Percentiles rank a stretch among this genome's conserved stretches.
phyloP scores from a whole-genome alignment of 108 stramenopile species.

The Pseudonitzschia delicatissima region DNA sequence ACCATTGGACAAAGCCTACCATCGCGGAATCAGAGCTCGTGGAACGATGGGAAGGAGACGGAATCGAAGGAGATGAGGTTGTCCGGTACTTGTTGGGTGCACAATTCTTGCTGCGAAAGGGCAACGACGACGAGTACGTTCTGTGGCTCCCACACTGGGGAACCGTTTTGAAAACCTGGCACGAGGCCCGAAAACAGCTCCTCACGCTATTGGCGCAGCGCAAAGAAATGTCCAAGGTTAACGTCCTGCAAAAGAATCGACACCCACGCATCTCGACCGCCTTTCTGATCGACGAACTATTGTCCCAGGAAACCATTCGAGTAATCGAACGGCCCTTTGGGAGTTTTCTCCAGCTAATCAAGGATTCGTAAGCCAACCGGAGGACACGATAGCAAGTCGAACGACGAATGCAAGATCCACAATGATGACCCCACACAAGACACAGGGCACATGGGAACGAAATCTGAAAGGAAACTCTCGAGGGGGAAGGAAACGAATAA shows the following conservation, averaged over 20 bases:
- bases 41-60: conserved; percentile 13
- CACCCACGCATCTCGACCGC: conserved; percentile 21
- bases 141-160: conserved; percentile 38
- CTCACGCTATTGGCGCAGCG: conserved; percentile 11
- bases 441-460: too few relatives aligned
- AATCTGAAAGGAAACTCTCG: too few relatives aligned
- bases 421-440: too few relatives aligned
- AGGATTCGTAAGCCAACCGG: too few relatives aligned
- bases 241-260: conserved; percentile 27
- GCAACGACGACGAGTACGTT: conserved; percentile 5
- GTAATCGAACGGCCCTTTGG: conserved; percentile 32
- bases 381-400: too few relatives aligned
- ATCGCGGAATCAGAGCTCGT: conserved; percentile 15
- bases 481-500: too few relatives aligned
- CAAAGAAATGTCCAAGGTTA: conserved; percentile 19
- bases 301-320: conserved; percentile 3
- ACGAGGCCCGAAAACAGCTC: conserved; percentile 23
- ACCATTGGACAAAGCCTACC: conserved; percentile 15
- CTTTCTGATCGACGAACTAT: conserved; percentile 26
- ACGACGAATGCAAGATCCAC: too few relatives aligned
- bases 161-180: conserved; percentile 22
- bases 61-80: conserved; percentile 2
- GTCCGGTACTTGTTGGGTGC: conserved; percentile 11
- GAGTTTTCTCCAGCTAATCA: conserved; percentile 25
- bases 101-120: conserved; percentile 17